These are phyloP conservation scores for Xerophyta viscosa DNA, from an alignment of 106 monocot genomes.

Conservation along the genomic window DNA sequence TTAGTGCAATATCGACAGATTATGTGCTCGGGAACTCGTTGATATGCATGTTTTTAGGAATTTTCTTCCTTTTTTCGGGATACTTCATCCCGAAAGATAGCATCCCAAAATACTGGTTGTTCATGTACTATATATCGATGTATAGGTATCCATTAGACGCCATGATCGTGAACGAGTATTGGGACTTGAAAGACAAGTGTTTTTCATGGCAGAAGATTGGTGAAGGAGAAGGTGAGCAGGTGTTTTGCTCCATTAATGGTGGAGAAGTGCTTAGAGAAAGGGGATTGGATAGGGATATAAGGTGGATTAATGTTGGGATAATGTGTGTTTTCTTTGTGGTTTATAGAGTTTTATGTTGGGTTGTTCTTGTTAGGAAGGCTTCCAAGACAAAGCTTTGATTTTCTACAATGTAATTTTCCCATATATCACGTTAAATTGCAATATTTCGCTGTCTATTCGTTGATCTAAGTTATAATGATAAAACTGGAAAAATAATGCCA, in stretches of 20 bases:
- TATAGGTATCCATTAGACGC: slow-evolving; percentile 83
- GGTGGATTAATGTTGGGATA: slow-evolving; percentile 72
- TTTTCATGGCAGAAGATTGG: slow-evolving; percentile 32
- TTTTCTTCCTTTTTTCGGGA: slow-evolving; percentile 96
- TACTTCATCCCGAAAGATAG: slow-evolving; percentile 88
- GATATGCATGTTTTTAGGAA: slow-evolving; percentile 55
- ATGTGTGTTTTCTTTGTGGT: slow-evolving; percentile 78
- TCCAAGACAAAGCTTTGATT: slow-evolving; percentile 49
- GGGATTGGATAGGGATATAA: slow-evolving; percentile 56
- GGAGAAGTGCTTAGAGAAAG: slow-evolving; percentile 60
- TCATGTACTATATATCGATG: slow-evolving; percentile 88
- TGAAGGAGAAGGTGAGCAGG: not conserved
- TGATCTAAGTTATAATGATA: too few species aligned
- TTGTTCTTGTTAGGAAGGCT: slow-evolving; percentile 65
- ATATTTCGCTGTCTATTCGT: too few species aligned
- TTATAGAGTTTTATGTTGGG: slow-evolving; percentile 71
- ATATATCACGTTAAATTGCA: too few species aligned
- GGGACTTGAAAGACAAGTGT: slow-evolving; percentile 43
- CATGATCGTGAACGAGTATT: slow-evolving; percentile 81
- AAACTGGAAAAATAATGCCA: too few species aligned
- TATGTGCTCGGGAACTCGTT: slow-evolving; percentile 90
- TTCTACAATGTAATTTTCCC: too few species aligned
- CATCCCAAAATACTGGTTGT: slow-evolving; percentile 78
- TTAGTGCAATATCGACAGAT: slow-evolving; percentile 71
- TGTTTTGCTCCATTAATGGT: slow-evolving; percentile 52